Base-by-base conservation (phyloP, 441 rosid species). In the Croton setiger region DNA sequence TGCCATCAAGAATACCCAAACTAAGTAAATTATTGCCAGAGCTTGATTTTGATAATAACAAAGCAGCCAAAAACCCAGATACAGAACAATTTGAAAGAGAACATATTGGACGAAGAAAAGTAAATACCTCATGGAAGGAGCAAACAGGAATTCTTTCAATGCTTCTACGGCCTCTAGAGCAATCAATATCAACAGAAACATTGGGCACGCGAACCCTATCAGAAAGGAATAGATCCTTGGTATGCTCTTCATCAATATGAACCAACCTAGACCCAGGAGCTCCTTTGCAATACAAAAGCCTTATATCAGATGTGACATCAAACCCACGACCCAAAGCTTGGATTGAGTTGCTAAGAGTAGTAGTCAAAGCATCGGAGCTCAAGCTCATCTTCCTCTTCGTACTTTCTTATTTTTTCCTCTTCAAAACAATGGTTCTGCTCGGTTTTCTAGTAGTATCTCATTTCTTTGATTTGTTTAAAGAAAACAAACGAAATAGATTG, bases 281-380 rank as follows among this genome's bases (percentile, higher is more conserved):
- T 47, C 99, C 98, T 78, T 92, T 95, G 72, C 98, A 92, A 69
- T 92, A 95, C n/a, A 95, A 80, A 72, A 95, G 88, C 78, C 99
- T 81, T 49, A 92, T 92, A 84, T 95, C 98, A 13, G 97, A 95
- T 69, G 99, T 90, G 36, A 92, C 98, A 84, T 92, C 97, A 73
- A 92, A 95, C 65, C 98, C 98, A 56, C 98, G 89, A 61, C 98
- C 98, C 78, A 94, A 39, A 75, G 97, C 97, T 76, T 94, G 98
- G 76, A 94, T 86, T 78, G 97, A 90, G 85, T 87, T 89, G 65
- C 64, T 81, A 27, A 91, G 82, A 60, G 97, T 94, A 62, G 92
- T 78, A 60, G 83, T 80, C 88, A 87, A 78, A 72, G 94, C 91
- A 79, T 86, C 91, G 0, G 85, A 83, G 81, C 80, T 80, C 56